Base-by-base conservation (phyloP, 2,329 filamentous ascomycete species). In the Aspergillus pseudoviridinutans region DNA sequence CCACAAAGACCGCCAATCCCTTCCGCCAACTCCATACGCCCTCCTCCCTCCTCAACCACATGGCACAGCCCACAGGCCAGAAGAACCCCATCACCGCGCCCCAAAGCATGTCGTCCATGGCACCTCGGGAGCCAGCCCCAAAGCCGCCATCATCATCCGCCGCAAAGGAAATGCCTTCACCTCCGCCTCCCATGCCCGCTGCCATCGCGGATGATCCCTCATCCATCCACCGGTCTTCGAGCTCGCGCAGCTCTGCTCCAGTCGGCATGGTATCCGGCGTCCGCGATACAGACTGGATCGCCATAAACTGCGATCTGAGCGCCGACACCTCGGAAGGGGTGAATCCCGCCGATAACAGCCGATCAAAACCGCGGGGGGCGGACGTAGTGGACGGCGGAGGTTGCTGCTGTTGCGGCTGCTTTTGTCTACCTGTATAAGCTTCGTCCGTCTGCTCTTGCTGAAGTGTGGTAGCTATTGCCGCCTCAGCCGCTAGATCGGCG, bases 171-270 rank as follows among this genome's bases (percentile, higher is more conserved):
- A 61, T 56, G 10, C 72, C 66, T 59, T 73, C 62, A 49, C 71
- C 66, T 62, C 70, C 75, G 38, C 74, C 73, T 24, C 72, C 61
- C 70, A 2, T 73, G 76, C 4, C 71, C 70, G 70, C 73, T 60
- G 85, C 86, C 67, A 63, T 66, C 55, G 74, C 74, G 27, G 70
- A 72, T 38, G 75, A 78, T 25, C 73, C 74, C 57, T 84, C 84
- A 66, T 97, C 93, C 61, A 97, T 88, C 93, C 93, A 97, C 10
- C 86, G 80, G 68, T 97, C 93, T 73, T 97, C 93, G 70, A 97
- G 83, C 24, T 84, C 80, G 14, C 91, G 86, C 66, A 97, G 79
- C 28, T 87, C 84, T 60, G 88, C 82, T 0, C 90, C 89, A 10
- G 85, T 87, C 1, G 93, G 93, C 88, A 96, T 91, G 0, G 89